Evolutionary conservation across 1,284 basidiomycete species (phyloP).

Genomic region (Fistulina hepatica): DNA sequence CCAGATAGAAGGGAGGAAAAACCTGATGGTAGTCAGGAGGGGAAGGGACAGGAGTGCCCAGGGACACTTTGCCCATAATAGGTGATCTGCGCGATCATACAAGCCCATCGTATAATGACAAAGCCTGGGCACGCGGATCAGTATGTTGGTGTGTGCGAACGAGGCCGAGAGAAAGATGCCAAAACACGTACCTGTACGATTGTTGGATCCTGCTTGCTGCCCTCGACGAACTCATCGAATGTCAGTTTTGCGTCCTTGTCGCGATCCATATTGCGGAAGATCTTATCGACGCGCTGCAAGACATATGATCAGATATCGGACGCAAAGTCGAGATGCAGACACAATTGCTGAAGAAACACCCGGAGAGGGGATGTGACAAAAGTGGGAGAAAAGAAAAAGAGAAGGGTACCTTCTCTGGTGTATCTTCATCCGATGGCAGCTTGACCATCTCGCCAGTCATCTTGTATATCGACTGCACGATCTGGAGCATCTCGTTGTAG

Average conservation of each 20-base stretch:
- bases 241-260: constrained; percentile 85
- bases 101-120: constrained; percentile 70
- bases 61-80: constrained; percentile 12
- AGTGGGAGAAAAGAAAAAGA: constrained; percentile 7
- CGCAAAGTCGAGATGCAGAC: background rate
- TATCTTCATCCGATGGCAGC: constrained; percentile 94
- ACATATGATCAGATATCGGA: constrained; percentile 11
- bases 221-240: constrained; percentile 94
- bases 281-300: constrained; percentile 86
- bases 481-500: constrained; percentile 97
- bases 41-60: no score
- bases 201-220: constrained; percentile 94
- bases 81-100: no score
- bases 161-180: constrained; percentile 8
- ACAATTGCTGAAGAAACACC: background rate
- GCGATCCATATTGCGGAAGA: constrained; percentile 88
- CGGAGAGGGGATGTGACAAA: no score
- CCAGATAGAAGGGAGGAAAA: no score
- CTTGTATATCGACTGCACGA: constrained; percentile 94
- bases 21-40: no score
- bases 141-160: constrained; percentile 10
- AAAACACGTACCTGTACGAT: constrained; percentile 75
- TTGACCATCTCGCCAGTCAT: constrained; percentile 99
- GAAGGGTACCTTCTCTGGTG: constrained; percentile 81
- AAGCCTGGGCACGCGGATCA: constrained; percentile 35